These are phyloP conservation scores for Cutaneotrichosporon spelunceum DNA, from an alignment of 1,284 basidiomycete species.

Conservation along the genomic window DNA sequence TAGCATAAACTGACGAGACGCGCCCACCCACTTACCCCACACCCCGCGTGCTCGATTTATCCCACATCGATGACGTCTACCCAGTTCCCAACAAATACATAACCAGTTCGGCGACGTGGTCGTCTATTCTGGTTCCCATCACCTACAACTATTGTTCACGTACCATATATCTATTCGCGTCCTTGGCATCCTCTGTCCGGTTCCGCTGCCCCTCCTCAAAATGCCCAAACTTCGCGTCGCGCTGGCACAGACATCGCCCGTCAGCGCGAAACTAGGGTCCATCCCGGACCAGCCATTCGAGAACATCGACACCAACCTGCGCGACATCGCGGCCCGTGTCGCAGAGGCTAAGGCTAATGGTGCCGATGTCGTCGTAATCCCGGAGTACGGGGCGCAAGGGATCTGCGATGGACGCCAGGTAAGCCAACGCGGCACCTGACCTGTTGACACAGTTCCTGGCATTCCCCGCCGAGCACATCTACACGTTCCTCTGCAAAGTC, in stretches of 20 bases:
- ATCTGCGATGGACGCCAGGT: slow-evolving; percentile 43
- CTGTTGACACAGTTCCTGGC: slow-evolving; percentile 39
- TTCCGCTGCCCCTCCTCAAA: neutral
- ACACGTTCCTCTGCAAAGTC: slow-evolving; percentile 29
- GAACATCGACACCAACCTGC: slow-evolving; percentile 35
- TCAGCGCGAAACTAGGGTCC: slow-evolving; percentile 1
- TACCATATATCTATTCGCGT: neutral
- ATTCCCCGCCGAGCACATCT: slow-evolving; percentile 35
- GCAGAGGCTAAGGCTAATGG: slow-evolving; percentile 26
- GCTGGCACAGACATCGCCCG: slow-evolving; percentile 45
- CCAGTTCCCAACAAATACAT: neutral
- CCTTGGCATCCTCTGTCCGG: neutral
- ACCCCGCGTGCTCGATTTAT: neutral
- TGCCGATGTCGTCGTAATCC: slow-evolving; percentile 48
- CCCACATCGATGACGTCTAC: neutral
- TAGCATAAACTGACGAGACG: neutral
- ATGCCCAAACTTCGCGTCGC: slow-evolving; percentile 33
- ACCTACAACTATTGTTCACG: neutral
- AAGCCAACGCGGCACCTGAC: slow-evolving; percentile 18
- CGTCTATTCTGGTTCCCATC: neutral
- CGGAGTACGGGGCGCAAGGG: slow-evolving; percentile 52
- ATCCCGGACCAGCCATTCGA: slow-evolving; percentile 24
- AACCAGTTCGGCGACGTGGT: neutral
- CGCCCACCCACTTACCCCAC: neutral
- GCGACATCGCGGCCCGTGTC: slow-evolving; percentile 24